A percentile compares a stretch with the other conserved stretches of the same genome.
phyloP scores from a whole-genome alignment of 768 basidiomycete genomes.

The Leccinellum albellum region DNA sequence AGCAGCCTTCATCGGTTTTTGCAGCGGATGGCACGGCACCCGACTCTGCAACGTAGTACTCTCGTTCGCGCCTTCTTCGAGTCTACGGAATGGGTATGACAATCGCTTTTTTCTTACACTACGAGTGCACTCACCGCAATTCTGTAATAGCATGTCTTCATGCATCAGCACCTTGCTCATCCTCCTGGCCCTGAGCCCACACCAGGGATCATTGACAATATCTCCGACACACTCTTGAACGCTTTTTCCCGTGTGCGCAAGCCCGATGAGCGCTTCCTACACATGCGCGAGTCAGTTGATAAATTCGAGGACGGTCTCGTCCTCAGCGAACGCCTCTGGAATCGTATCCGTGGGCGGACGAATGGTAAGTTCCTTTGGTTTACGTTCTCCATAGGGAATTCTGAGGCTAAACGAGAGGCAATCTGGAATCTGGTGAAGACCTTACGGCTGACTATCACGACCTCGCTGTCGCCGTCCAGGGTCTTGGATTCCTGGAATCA shows the following conservation, averaged over 20 bases:
- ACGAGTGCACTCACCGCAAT: conserved; percentile 1
- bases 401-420: conserved; percentile 86
- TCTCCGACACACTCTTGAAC: conserved; percentile 94
- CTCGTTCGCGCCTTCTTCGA: conserved; percentile 93
- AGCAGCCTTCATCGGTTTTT: conserved; percentile 87
- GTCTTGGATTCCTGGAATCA: conserved; percentile 94
- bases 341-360: conserved; percentile 71
- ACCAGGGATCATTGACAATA: conserved; percentile 84
- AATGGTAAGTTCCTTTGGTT: conserved; percentile 62
- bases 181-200: conserved; percentile 81
- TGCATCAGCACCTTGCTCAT: conserved; percentile 94
- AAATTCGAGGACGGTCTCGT: conserved; percentile 94
- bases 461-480: conserved; percentile 92
- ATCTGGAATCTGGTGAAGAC: conserved; percentile 83
- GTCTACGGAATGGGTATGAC: conserved; percentile 94
- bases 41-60: conserved; percentile 86
- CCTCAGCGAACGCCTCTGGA: conserved; percentile 77
- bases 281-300: conserved; percentile 89
- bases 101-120: background rate
- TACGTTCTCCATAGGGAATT: conserved; percentile 38
- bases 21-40: conserved; percentile 87
- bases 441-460: conserved; percentile 97
- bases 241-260: conserved; percentile 95
- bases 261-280: conserved; percentile 92
- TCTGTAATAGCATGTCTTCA: conserved; percentile 75